Percentiles rank a stretch among this genome's conserved stretches.
phyloP scores from a whole-genome alignment of 768 basidiomycete genomes.

The Lactarius tabidus region DNA sequence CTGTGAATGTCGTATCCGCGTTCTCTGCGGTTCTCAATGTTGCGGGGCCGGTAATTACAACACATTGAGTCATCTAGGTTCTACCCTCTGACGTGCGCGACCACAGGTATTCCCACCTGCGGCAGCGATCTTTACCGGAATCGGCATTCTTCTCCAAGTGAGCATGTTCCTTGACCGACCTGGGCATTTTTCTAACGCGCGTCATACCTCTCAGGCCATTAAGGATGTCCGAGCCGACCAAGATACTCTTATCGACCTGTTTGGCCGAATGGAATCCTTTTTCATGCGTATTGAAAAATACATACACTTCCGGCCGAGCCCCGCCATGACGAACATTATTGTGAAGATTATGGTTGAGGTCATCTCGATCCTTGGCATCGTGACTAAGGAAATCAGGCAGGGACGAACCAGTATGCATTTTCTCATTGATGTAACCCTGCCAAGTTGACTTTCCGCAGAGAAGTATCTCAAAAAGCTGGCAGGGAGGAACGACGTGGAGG shows the following conservation, averaged over 20 bases:
- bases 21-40: background rate
- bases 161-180: background rate
- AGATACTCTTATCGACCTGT: background rate
- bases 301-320: background rate
- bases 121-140: background rate
- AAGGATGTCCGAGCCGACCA: background rate
- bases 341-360: background rate
- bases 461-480: background rate
- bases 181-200: background rate
- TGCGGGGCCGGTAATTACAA: background rate
- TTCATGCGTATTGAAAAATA: background rate
- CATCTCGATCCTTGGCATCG: background rate
- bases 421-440: background rate
- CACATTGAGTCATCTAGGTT: background rate
- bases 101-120: background rate
- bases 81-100: background rate
- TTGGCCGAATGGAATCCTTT: background rate
- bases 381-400: background rate
- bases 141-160: background rate
- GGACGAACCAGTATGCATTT: background rate
- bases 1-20: background rate
- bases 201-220: background rate
- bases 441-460: background rate
- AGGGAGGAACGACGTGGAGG: background rate
- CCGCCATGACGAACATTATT: background rate